phyloP scores from a whole-genome alignment of 2,329 filamentous ascomycete genomes.

The Fusarium concolor region DNA sequence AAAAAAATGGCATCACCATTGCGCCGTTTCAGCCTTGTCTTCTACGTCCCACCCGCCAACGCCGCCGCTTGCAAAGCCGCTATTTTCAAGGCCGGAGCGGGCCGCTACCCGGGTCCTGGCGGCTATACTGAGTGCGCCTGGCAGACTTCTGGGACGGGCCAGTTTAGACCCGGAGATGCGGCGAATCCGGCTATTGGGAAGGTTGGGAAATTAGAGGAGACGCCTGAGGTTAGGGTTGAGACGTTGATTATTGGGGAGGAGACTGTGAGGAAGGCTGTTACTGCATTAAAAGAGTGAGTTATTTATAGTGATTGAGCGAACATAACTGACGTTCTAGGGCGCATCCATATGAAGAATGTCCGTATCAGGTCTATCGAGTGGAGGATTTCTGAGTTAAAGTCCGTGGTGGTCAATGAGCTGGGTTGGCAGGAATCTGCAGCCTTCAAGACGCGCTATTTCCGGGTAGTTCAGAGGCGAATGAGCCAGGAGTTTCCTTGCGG shows the following conservation, averaged over 20 bases:
- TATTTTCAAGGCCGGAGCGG: constrained; percentile 69
- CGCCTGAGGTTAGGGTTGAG: constrained; percentile 72
- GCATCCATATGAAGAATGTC: constrained; percentile 45
- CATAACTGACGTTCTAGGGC: constrained; percentile 41
- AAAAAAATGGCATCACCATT: constrained; percentile 33
- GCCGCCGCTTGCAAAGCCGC: constrained; percentile 65
- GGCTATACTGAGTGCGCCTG: constrained; percentile 68
- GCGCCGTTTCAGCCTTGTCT: constrained; percentile 57
- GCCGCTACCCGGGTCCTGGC: constrained; percentile 61
- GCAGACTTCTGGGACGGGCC: constrained; percentile 66
- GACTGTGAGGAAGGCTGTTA: constrained; percentile 66
- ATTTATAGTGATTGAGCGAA: rapidly evolving
- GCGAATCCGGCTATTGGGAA: constrained; percentile 74
- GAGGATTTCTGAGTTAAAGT: constrained; percentile 38
- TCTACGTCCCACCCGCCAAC: constrained; percentile 60
- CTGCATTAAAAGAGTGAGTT: constrained; percentile 72
- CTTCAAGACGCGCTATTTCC: no score
- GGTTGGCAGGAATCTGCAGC: no score
- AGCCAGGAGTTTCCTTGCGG: no score
- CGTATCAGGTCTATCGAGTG: constrained; percentile 42
- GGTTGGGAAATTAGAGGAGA: constrained; percentile 66
- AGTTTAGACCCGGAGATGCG: constrained; percentile 71
- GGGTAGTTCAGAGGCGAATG: no score
- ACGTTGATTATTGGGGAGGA: constrained; percentile 70
- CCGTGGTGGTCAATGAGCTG: no score